Conservation (phyloP, 306 rosid species). For the Pyrus bretschneideri region DNA sequence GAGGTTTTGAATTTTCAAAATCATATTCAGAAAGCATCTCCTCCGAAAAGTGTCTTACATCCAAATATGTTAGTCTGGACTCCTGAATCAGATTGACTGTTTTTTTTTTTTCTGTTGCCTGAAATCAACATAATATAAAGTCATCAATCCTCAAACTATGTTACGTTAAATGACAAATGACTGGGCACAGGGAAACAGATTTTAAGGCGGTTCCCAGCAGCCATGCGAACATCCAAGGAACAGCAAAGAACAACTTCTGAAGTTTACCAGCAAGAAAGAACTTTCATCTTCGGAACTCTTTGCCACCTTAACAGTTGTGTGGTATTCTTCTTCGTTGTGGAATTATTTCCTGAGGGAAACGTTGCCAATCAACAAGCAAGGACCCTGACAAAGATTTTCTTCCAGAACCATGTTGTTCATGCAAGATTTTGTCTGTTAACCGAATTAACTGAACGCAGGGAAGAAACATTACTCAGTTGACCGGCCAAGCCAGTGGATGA, state of each 20-base stretch:
- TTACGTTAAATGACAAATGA: neutral
- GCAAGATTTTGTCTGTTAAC: conserved; percentile 68
- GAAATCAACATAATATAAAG: conserved; percentile 15
- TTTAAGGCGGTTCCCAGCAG: neutral
- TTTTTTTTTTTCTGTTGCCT: conserved; percentile 47
- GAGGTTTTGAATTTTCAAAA: conserved; percentile 39
- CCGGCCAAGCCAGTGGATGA: conserved; percentile 47
- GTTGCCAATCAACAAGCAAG: conserved; percentile 42
- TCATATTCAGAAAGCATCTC: conserved; percentile 32
- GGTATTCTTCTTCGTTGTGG: conserved; percentile 60
- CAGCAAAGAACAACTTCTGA: neutral
- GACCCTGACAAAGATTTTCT: conserved; percentile 81
- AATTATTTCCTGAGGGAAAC: conserved; percentile 70
- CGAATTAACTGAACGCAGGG: conserved; percentile 54
- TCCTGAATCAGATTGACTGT: conserved; percentile 34
- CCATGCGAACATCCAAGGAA: neutral
- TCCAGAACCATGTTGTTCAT: conserved; percentile 80
- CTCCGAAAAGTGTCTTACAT: conserved; percentile 42
- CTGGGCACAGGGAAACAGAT: neutral
- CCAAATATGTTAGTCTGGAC: conserved; percentile 35
- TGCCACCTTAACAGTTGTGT: conserved; percentile 38
- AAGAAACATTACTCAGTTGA: conserved; percentile 52
- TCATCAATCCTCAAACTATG: neutral
- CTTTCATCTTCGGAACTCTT: conserved; percentile 57
- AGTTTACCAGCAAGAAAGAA: conserved; percentile 49